Evolutionary conservation across 495 filamentous ascomycete species (phyloP).

Genomic region (Evansstolkia leycettana): DNA sequence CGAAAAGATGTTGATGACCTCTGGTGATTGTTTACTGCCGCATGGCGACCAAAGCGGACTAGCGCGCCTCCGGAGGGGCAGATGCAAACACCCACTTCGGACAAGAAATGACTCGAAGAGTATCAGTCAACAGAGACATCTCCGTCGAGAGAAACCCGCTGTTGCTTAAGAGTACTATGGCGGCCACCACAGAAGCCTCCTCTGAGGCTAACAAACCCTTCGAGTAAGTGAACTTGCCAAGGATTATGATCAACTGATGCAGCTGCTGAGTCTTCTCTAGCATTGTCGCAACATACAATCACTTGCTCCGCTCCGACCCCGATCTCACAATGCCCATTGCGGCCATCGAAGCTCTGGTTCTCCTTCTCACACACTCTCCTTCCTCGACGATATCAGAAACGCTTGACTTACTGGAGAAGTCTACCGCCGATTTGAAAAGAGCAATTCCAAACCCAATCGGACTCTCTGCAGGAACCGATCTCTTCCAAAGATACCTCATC

Average conservation of each 20-base stretch:
- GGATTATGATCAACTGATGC: background rate
- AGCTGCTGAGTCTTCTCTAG: conserved; percentile 11
- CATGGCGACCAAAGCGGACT: conserved; percentile 20
- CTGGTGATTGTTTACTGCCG: conserved; percentile 25
- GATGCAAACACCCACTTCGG: conserved; percentile 23
- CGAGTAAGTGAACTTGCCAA: conserved; percentile 23
- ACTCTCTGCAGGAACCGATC: conserved; percentile 83
- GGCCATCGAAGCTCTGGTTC: conserved; percentile 85
- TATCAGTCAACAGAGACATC: too few species aligned
- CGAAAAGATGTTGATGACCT: background rate
- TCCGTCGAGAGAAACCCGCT: too few species aligned
- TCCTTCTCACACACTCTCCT: conserved; percentile 61
- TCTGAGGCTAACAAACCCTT: conserved; percentile 23
- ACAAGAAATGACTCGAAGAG: background rate
- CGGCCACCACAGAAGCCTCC: conserved; percentile 15
- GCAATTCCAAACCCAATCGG: conserved; percentile 76
- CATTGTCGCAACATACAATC: conserved; percentile 48
- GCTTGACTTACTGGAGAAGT: conserved; percentile 65
- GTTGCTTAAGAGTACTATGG: conserved; percentile 16
- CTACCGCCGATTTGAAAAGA: conserved; percentile 59
- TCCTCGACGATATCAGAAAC: conserved; percentile 88
- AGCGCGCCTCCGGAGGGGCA: conserved; percentile 25
- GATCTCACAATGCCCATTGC: conserved; percentile 92
- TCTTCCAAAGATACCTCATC: conserved; percentile 90
- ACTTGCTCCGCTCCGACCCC: conserved; percentile 51